Conservation (phyloP, 2,329 filamentous ascomycete species). For the Epichloe amarillans region DNA sequence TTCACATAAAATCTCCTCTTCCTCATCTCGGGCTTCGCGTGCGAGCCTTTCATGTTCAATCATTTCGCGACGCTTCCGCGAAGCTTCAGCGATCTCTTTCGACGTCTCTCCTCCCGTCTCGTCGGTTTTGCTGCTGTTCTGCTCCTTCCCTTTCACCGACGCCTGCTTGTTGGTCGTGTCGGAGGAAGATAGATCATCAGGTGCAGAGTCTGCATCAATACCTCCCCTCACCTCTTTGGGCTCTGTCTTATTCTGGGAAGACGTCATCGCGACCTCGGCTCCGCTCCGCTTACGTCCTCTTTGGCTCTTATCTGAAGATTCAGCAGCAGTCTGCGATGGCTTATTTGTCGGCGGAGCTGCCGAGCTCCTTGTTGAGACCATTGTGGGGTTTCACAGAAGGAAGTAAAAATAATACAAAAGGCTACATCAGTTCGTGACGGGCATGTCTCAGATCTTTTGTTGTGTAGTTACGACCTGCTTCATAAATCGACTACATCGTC, state of each 20-base stretch:
- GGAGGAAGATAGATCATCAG: background rate
- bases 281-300: background rate
- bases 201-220: background rate
- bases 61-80: background rate
- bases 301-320: background rate
- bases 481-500: no score
- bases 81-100: background rate
- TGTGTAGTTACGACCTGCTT: no score
- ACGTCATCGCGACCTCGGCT: background rate
- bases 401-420: background rate
- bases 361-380: constrained; percentile 2
- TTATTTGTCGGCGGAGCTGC: background rate
- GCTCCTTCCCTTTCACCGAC: background rate
- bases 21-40: constrained; percentile 2
- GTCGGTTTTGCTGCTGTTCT: background rate
- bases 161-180: background rate
- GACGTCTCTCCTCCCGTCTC: background rate
- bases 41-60: background rate
- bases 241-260: background rate
- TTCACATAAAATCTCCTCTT: background rate
- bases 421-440: no score
- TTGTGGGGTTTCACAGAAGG: background rate
- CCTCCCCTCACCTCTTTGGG: background rate
- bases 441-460: no score
- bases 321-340: background rate